Conservation (phyloP, 176 grass and related monocot species). For the Eleusine indica region DNA sequence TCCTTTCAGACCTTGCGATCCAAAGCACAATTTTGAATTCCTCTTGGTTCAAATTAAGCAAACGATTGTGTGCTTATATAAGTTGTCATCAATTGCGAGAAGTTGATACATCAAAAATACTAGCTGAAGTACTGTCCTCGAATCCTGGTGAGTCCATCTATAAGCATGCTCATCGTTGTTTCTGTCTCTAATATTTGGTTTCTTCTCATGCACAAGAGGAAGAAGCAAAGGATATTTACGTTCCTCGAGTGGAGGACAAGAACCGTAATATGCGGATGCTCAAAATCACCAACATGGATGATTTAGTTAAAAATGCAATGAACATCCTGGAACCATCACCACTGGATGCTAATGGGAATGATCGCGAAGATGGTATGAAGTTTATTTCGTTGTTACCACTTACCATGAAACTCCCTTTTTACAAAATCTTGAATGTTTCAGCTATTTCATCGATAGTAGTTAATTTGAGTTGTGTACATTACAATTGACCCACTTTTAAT, state of each 20-base stretch:
- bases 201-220: conserved; percentile 51
- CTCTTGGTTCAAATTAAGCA: conserved; percentile 79
- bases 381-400: conserved; percentile 5
- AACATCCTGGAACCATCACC: conserved; percentile 91
- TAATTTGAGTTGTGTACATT: conserved; percentile 21
- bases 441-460: not conserved
- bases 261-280: conserved; percentile 95
- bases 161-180: not conserved
- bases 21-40: conserved; percentile 75
- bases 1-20: conserved; percentile 62
- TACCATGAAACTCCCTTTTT: not conserved
- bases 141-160: conserved; percentile 55
- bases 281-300: conserved; percentile 77
- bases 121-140: conserved; percentile 46
- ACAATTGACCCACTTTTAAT: conserved; percentile 34
- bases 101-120: conserved; percentile 89
- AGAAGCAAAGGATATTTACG: conserved; percentile 75
- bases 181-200: conserved; percentile 31
- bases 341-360: conserved; percentile 54
- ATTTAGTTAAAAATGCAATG: conserved; percentile 91
- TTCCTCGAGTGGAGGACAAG: conserved; percentile 90
- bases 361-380: conserved; percentile 79
- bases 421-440: not conserved
- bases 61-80: conserved; percentile 83
- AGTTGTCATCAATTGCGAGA: conserved; percentile 68